Evolutionary conservation across 306 rosid species (phyloP).

Genomic region (Urtica urens): DNA sequence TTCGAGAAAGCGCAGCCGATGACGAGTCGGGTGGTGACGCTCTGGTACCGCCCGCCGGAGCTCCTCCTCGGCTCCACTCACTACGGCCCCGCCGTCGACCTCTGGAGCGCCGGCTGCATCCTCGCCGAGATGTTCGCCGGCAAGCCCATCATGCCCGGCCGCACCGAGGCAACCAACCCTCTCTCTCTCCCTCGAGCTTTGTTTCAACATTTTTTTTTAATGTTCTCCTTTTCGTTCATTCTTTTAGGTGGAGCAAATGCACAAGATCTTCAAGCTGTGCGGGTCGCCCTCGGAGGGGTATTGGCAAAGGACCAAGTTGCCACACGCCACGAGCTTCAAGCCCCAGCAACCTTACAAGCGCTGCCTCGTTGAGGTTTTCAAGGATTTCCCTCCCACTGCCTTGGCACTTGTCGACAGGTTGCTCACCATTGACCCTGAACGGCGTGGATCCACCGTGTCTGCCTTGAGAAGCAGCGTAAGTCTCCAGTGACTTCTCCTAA

Average conservation of each 20-base stretch:
- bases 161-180: slow-evolving; percentile 64
- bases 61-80: slow-evolving; percentile 82
- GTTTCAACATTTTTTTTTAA: not conserved
- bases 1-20: slow-evolving; percentile 50
- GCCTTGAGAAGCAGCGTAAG: slow-evolving; percentile 62
- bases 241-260: slow-evolving; percentile 89
- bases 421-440: slow-evolving; percentile 58
- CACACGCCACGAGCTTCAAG: slow-evolving; percentile 83
- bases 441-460: slow-evolving; percentile 56
- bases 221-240: not conserved
- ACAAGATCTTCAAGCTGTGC: slow-evolving; percentile 87
- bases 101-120: slow-evolving; percentile 93
- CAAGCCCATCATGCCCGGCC: slow-evolving; percentile 93
- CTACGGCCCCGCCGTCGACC: slow-evolving; percentile 65
- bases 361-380: slow-evolving; percentile 42
- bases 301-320: slow-evolving; percentile 69
- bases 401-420: slow-evolving; percentile 60
- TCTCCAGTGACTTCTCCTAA: not conserved
- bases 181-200: not conserved
- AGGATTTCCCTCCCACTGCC: slow-evolving; percentile 44
- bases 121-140: slow-evolving; percentile 71
- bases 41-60: slow-evolving; percentile 94
- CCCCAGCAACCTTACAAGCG: slow-evolving; percentile 70
- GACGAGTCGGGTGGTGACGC: slow-evolving; percentile 87
- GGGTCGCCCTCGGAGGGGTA: slow-evolving; percentile 81